A percentile compares a stretch with the other conserved stretches of the same genome.
Evolutionary conservation across 2,329 filamentous ascomycete genomes (phyloP).

Genomic region (Hypoxylon sp.): DNA sequence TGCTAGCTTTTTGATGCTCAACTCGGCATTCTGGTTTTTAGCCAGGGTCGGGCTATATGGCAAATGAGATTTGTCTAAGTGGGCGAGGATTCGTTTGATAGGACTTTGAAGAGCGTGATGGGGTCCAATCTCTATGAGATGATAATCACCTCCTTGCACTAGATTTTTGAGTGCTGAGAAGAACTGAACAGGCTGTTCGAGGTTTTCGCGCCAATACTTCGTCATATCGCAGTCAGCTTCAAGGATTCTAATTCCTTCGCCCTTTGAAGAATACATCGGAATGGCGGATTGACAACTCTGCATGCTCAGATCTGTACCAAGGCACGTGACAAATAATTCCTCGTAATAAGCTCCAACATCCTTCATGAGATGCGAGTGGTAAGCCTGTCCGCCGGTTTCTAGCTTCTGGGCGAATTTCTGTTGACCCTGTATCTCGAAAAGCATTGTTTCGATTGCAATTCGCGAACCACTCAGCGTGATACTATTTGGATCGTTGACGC

Average conservation of each 20-base stretch:
- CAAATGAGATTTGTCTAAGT: conserved; percentile 23
- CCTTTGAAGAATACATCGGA: not conserved
- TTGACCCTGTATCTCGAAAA: not conserved
- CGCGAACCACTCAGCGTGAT: conserved; percentile 1
- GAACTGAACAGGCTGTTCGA: conserved; percentile 14
- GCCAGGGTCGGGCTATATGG: not conserved
- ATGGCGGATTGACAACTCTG: not conserved
- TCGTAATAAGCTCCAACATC: conserved; percentile 2
- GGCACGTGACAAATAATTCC: not conserved
- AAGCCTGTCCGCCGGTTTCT: not conserved
- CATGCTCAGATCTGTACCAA: not conserved
- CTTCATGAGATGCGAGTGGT: conserved; percentile 9
- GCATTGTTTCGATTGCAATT: not conserved
- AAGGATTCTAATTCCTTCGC: not conserved
- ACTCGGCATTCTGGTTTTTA: not conserved
- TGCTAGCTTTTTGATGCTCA: not conserved
- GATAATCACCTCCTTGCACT: too few species aligned
- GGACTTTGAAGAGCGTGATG: conserved; percentile 35
- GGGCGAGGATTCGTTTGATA: conserved; percentile 38
- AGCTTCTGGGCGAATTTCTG: conserved; percentile 3
- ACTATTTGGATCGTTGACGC: conserved; percentile 5
- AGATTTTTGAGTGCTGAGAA: not conserved
- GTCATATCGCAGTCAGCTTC: not conserved
- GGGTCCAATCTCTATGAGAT: conserved; percentile 17
- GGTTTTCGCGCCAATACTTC: conserved; percentile 17